Conservation (phyloP, 371 early-diverging fungal genomes). For the Thermomucor indicae-seudaticae region DNA sequence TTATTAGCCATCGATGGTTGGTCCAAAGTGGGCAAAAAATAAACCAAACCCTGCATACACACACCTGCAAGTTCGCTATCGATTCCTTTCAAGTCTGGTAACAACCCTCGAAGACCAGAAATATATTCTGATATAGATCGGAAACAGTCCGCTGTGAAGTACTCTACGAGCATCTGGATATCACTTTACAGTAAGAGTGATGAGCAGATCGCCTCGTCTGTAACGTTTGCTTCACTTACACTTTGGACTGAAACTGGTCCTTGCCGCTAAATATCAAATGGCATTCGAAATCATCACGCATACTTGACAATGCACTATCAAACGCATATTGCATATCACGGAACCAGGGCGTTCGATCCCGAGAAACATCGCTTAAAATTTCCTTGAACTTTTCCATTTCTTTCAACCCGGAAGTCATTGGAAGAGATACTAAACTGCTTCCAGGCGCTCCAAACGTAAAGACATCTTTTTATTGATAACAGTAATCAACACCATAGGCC, state of each 20-base stretch:
- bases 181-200: constrained; percentile 17
- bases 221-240: constrained; percentile 8
- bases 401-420: too few relatives aligned
- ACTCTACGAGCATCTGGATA: constrained; percentile 15
- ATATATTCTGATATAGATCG: constrained; percentile 13
- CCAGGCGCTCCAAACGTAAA: too few relatives aligned
- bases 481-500: too few relatives aligned
- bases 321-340: constrained; percentile 15
- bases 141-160: constrained; percentile 27
- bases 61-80: constrained; percentile 24
- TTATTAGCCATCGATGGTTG: too few relatives aligned
- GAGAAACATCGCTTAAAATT: constrained; percentile 18
- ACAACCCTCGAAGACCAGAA: constrained; percentile 6
- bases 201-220: not conserved
- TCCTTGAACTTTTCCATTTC: constrained; percentile 20
- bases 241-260: constrained; percentile 16
- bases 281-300: constrained; percentile 19
- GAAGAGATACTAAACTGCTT: too few relatives aligned
- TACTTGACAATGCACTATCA: constrained; percentile 12
- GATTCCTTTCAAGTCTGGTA: constrained; percentile 5
- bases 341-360: constrained; percentile 18
- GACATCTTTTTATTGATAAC: too few relatives aligned
- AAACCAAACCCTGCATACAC: constrained; percentile 11
- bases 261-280: constrained; percentile 12
- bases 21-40: too few relatives aligned